Conservation (phyloP, 2,329 filamentous ascomycete genomes). For the Exserohilum rostratum region DNA sequence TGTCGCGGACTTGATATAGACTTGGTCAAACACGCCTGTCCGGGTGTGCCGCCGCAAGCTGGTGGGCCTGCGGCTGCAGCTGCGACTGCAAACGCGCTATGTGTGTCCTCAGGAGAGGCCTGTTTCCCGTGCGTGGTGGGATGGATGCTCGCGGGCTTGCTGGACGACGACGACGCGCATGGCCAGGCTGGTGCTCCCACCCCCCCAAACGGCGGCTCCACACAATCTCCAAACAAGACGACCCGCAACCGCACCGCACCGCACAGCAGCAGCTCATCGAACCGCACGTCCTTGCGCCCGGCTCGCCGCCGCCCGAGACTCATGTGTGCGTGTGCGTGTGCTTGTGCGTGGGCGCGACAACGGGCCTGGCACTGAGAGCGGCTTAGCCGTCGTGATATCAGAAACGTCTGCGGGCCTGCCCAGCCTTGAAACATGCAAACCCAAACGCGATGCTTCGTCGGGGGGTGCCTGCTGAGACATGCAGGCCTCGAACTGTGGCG, state of each 20-base stretch:
- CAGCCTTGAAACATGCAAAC: constrained; percentile 29
- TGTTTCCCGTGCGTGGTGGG: no score
- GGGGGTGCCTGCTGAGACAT: constrained; percentile 28
- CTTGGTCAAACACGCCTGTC: neutral
- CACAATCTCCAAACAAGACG: constrained; percentile 4
- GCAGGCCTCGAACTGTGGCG: neutral
- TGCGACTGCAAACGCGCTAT: constrained; percentile 4
- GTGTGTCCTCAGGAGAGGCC: constrained; percentile 1
- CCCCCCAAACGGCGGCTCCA: no score
- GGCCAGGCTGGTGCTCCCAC: no score
- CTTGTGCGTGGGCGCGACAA: constrained; percentile 7
- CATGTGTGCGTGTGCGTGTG: constrained; percentile 5
- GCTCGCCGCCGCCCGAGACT: neutral
- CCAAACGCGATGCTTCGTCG: constrained; percentile 32
- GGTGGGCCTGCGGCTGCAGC: constrained; percentile 10
- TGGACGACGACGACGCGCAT: no score
- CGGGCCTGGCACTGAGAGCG: constrained; percentile 4
- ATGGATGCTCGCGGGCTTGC: no score
- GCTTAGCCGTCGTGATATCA: constrained; percentile 7
- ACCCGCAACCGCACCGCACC: no score
- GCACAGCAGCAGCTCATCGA: no score
- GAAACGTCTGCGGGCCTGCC: constrained; percentile 8
- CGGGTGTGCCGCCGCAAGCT: constrained; percentile 9
- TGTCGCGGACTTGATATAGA: constrained; percentile 3
- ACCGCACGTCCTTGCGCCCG: constrained; percentile 6